Conservation (phyloP, 169 alveolate genomes). For the Cyclospora cayetanensis region DNA sequence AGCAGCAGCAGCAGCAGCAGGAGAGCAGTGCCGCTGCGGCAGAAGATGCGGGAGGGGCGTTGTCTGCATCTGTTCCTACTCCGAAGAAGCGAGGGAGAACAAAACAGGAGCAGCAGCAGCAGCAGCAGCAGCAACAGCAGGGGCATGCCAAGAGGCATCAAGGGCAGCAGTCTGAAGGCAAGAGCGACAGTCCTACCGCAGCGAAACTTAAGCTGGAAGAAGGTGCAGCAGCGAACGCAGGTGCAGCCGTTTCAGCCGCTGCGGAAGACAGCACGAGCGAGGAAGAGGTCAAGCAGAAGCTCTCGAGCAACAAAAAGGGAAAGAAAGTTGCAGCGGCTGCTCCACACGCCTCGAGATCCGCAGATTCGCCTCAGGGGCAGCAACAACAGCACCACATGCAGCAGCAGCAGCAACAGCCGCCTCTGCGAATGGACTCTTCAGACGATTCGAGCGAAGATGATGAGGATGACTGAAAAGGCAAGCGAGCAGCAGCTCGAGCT, state of each 20-base stretch:
- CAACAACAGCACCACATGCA: neutral
- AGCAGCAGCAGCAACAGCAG: slow-evolving; percentile 9
- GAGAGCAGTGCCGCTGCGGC: neutral
- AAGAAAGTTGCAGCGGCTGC: neutral
- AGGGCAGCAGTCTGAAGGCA: neutral
- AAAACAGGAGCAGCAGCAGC: slow-evolving; percentile 19
- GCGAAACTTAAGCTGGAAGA: neutral
- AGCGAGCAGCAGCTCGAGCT: neutral
- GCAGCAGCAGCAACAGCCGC: neutral
- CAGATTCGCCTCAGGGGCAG: slow-evolving; percentile 19
- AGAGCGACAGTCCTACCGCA: neutral
- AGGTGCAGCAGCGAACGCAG: neutral
- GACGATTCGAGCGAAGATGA: slow-evolving; percentile 1
- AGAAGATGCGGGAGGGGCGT: neutral
- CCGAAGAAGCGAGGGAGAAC: neutral
- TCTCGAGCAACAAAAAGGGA: neutral
- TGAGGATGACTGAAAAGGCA: neutral
- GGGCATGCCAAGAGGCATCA: neutral
- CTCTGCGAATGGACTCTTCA: neutral
- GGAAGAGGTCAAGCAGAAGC: neutral
- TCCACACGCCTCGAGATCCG: neutral
- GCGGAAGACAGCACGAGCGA: neutral
- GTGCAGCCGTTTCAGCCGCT: slow-evolving; percentile 5
- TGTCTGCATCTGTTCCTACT: no score
- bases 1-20: slow-evolving; percentile 8